Evolutionary conservation across 768 basidiomycete species (phyloP).

Genomic region (Mycena kentingensis): DNA sequence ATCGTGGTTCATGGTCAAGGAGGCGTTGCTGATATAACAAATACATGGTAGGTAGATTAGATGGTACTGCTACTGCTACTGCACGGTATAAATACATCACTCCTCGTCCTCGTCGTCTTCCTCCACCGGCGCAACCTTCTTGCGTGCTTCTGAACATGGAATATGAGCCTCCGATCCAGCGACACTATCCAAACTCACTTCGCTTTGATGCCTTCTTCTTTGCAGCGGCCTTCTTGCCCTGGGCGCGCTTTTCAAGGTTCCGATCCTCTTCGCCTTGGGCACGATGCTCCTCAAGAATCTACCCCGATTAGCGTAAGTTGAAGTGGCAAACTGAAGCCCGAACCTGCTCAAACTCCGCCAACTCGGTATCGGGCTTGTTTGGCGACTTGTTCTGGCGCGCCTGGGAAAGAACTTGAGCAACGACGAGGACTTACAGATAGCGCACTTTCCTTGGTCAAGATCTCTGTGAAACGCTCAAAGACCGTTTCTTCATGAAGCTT

Average conservation of each 20-base stretch:
- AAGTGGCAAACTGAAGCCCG: neutral
- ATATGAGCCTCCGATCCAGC: neutral
- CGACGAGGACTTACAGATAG: neutral
- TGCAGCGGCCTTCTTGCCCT: conserved; percentile 79
- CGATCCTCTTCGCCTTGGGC: conserved; percentile 90
- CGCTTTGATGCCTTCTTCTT: conserved; percentile 64
- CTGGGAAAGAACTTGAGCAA: conserved; percentile 34
- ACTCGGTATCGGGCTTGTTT: conserved; percentile 89
- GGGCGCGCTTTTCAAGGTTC: conserved; percentile 82
- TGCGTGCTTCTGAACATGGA: conserved; percentile 18
- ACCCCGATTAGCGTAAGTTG: conserved; percentile 3
- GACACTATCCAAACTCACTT: conserved; percentile 31
- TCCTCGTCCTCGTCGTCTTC: conserved; percentile 23
- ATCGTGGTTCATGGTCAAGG: too few species aligned
- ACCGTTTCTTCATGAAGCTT: conserved; percentile 90
- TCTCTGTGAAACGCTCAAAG: conserved; percentile 81
- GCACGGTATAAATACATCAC: too few species aligned
- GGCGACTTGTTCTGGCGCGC: conserved; percentile 89
- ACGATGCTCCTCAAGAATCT: conserved; percentile 85
- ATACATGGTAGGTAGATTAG: too few species aligned
- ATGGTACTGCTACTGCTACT: too few species aligned
- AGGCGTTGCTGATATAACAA: too few species aligned
- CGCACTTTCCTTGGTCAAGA: conserved; percentile 74
- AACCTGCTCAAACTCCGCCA: conserved; percentile 93
- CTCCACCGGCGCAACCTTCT: conserved; percentile 22